Percentiles rank a stretch among this genome's conserved stretches.
Evolutionary conservation across 2,329 filamentous ascomycete genomes (phyloP).

Genomic region (Sclerotinia subarctica): DNA sequence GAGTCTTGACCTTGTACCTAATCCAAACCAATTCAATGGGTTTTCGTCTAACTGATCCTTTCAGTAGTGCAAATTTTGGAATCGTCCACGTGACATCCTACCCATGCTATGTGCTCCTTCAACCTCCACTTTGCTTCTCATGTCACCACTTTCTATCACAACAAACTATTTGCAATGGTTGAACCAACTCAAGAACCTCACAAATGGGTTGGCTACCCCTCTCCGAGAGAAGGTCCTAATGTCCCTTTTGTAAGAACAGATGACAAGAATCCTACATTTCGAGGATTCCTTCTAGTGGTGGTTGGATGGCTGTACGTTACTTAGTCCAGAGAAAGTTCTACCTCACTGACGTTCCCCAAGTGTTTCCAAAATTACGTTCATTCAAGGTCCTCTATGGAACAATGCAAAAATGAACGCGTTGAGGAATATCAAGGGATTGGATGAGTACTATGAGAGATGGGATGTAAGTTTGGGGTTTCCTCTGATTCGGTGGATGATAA

Average conservation of each 20-base stretch:
- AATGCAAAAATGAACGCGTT: conserved; percentile 59
- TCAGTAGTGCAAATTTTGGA: background rate
- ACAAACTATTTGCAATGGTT: conserved; percentile 2
- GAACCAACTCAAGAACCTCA: background rate
- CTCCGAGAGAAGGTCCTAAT: conserved; percentile 31
- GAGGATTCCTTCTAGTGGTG: conserved; percentile 61
- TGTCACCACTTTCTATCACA: background rate
- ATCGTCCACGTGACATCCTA: background rate
- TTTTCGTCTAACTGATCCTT: background rate
- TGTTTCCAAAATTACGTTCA: conserved; percentile 54
- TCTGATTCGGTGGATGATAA: background rate
- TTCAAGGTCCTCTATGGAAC: conserved; percentile 66
- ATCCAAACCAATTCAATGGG: background rate
- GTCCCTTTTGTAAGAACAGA: conserved; percentile 46
- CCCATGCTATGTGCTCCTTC: background rate
- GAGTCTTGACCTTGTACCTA: background rate
- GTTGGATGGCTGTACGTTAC: conserved; percentile 57
- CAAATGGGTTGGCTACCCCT: conserved; percentile 30
- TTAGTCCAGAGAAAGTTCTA: background rate
- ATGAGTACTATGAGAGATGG: conserved; percentile 46
- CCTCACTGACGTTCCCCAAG: conserved; percentile 34
- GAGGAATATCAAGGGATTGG: conserved; percentile 47
- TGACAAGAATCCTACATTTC: conserved; percentile 66
- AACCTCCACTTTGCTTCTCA: conserved; percentile 2
- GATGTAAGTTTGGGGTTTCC: conserved; percentile 43